Conservation (phyloP, 140 eudicot genomes). For the Oenanthe javanica region DNA sequence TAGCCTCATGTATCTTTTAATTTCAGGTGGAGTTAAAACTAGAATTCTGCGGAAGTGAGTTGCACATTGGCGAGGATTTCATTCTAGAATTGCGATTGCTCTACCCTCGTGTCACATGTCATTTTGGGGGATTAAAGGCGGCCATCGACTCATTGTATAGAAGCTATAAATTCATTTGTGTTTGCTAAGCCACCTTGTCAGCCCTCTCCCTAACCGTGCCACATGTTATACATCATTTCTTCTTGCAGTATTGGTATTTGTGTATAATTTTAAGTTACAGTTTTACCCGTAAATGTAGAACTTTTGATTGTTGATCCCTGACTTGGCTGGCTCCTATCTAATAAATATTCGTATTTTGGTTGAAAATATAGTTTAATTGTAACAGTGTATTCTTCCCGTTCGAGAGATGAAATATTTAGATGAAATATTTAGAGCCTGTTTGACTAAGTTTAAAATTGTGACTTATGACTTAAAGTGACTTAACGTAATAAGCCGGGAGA, state of each 20-base stretch:
- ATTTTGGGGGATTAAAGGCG: neutral
- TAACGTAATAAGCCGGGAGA: no score
- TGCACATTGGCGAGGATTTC: neutral
- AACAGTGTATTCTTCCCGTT: neutral
- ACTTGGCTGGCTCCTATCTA: neutral
- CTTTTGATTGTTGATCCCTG: neutral
- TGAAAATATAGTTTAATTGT: neutral
- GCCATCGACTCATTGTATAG: neutral
- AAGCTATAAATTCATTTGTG: slow-evolving; percentile 11
- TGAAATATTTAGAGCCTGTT: no score
- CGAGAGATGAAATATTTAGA: neutral
- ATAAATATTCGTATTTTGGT: neutral
- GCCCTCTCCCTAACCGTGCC: neutral
- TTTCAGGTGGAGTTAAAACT: slow-evolving; percentile 67
- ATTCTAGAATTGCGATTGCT: neutral
- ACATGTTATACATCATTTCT: neutral
- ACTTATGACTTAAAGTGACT: no score
- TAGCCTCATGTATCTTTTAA: neutral
- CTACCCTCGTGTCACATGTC: neutral
- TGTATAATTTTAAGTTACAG: neutral
- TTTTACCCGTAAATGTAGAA: neutral
- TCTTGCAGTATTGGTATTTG: neutral
- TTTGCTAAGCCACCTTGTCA: slow-evolving; percentile 5
- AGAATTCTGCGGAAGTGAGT: slow-evolving; percentile 46
- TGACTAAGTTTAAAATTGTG: no score